A percentile compares a stretch with the other conserved stretches of the same genome.
Evolutionary conservation across 1,284 basidiomycete species (phyloP).

Genomic region (Leccinum fuscescens): DNA sequence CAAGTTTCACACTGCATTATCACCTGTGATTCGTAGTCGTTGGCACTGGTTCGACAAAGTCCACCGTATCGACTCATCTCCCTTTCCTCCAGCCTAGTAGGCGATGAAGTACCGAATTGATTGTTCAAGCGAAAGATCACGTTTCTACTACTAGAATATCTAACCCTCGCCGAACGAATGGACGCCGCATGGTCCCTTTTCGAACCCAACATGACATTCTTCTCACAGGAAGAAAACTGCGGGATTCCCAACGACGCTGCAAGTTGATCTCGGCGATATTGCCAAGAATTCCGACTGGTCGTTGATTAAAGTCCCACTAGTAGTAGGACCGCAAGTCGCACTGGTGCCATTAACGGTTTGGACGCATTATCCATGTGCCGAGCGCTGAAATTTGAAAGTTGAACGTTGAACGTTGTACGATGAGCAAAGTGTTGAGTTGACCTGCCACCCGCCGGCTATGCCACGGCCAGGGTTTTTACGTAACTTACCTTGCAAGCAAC

Average conservation of each 20-base stretch:
- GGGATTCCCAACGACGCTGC: neutral
- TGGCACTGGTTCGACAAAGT: neutral
- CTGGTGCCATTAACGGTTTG: neutral
- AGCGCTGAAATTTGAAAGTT: neutral
- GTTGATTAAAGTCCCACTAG: neutral
- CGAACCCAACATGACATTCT: neutral
- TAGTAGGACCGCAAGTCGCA: neutral
- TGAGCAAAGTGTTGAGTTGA: neutral
- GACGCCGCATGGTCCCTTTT: neutral
- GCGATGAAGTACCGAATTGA: neutral
- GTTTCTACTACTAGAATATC: neutral
- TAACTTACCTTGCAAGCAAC: conserved; percentile 2
- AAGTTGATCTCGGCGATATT: neutral
- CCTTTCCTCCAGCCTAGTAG: neutral
- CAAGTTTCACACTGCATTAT: neutral
- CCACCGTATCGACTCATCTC: neutral
- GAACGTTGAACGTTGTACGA: neutral
- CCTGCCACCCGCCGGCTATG: neutral
- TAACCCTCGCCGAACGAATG: neutral
- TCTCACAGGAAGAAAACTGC: neutral
- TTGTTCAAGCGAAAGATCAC: neutral
- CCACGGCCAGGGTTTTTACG: neutral
- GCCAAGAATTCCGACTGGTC: neutral
- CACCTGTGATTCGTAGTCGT: neutral
- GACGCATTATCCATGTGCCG: neutral